Evolutionary conservation across 2,329 filamentous ascomycete genomes (phyloP).

Genomic region (Biscogniauxia marginata): DNA sequence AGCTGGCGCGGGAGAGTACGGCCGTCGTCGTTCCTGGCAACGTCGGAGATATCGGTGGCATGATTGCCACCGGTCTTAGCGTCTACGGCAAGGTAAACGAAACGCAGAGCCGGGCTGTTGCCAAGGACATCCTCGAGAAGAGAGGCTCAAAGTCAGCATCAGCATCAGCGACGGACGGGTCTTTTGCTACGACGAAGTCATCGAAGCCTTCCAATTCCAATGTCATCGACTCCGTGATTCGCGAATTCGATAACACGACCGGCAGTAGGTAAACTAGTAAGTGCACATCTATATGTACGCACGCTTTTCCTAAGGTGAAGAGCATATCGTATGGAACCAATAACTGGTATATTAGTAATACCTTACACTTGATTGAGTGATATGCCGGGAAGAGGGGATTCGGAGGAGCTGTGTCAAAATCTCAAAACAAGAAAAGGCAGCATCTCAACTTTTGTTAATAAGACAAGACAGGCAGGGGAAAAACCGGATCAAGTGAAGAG

Average conservation of each 20-base stretch:
- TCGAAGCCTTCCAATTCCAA: slow-evolving; percentile 15
- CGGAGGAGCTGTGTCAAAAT: too few relatives aligned
- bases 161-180: too few relatives aligned
- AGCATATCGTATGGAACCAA: too few relatives aligned
- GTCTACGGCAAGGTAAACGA: slow-evolving; percentile 93
- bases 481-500: too few relatives aligned
- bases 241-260: slow-evolving; percentile 33
- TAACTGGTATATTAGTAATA: too few relatives aligned
- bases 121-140: slow-evolving; percentile 48
- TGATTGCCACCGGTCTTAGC: slow-evolving; percentile 95
- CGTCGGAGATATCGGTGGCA: slow-evolving; percentile 90
- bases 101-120: slow-evolving; percentile 68
- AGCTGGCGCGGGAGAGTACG: slow-evolving; percentile 92
- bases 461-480: too few relatives aligned
- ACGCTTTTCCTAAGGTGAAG: neutral
- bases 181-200: too few relatives aligned
- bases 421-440: too few relatives aligned
- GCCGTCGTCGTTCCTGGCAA: slow-evolving; percentile 95
- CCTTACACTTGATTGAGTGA: too few relatives aligned
- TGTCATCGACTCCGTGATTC: slow-evolving; percentile 31
- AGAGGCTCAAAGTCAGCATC: slow-evolving; percentile 16
- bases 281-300: neutral
- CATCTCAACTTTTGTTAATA: too few relatives aligned
- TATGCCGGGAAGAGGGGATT: too few relatives aligned
- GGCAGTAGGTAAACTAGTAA: slow-evolving; percentile 17